Evolutionary conservation across 768 basidiomycete genomes (phyloP).

Genomic region (Termitomyces sp.): DNA sequence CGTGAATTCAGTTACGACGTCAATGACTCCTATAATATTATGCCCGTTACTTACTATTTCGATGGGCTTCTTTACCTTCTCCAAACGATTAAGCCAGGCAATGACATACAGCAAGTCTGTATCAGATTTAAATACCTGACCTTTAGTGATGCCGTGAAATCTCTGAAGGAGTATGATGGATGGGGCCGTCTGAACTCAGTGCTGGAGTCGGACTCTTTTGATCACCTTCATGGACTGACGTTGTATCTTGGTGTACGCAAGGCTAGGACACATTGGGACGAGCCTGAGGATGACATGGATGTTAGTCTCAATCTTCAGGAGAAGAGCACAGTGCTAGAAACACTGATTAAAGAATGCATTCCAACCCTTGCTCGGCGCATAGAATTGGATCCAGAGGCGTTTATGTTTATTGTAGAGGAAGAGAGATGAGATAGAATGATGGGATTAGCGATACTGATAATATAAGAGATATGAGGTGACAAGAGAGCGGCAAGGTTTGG

Average conservation of each 20-base stretch:
- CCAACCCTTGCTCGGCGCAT: not conserved
- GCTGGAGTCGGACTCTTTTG: not conserved
- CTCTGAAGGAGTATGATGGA: not conserved
- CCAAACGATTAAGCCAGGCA: not conserved
- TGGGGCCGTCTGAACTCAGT: not conserved
- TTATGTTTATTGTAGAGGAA: not conserved
- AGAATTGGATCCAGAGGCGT: not conserved
- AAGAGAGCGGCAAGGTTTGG: too few relatives aligned
- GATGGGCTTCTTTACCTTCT: slow-evolving; percentile 11
- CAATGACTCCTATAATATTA: too few relatives aligned
- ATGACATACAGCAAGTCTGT: not conserved
- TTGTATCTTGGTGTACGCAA: slow-evolving; percentile 4
- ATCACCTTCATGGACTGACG: not conserved
- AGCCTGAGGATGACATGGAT: slow-evolving; percentile 2
- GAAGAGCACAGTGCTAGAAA: not conserved
- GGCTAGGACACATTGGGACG: not conserved
- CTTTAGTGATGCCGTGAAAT: not conserved
- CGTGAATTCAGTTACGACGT: slow-evolving; percentile 12
- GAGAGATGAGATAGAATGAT: too few relatives aligned
- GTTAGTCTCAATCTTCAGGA: not conserved
- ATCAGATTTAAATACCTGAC: slow-evolving; percentile 2
- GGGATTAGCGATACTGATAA: too few relatives aligned
- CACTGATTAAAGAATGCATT: not conserved
- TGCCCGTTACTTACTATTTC: too few relatives aligned
- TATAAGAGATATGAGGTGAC: too few relatives aligned